Evolutionary conservation across 768 basidiomycete species (phyloP).

Genomic region (Rhodotorula babjevae): DNA sequence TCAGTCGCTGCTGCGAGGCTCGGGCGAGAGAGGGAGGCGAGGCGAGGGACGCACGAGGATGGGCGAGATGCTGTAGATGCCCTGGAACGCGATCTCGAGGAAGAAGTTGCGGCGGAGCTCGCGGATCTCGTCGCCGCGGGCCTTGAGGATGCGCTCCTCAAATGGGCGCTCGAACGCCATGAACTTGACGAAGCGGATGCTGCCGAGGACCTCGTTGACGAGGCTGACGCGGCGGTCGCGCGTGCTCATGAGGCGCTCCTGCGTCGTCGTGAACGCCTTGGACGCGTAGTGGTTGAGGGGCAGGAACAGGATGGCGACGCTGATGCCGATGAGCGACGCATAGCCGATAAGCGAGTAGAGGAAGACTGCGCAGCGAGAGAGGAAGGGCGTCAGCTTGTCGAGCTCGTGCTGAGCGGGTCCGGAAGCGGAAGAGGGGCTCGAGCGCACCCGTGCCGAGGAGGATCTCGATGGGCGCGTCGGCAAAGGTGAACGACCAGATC

Average conservation of each 20-base stretch:
- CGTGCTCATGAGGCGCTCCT: constrained; percentile 46
- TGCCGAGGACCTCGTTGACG: constrained; percentile 46
- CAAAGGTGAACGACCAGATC: constrained; percentile 32
- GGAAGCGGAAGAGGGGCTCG: no score
- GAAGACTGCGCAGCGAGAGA: constrained; percentile 16
- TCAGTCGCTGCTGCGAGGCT: constrained; percentile 7
- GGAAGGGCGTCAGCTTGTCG: neutral
- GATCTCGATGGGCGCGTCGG: constrained; percentile 36
- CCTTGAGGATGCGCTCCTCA: constrained; percentile 35
- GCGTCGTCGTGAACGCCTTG: constrained; percentile 39
- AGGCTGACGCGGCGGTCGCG: constrained; percentile 41
- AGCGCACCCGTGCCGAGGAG: constrained; percentile 38
- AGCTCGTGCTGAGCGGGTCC: no score
- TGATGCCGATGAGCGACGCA: constrained; percentile 41
- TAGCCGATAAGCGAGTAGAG: constrained; percentile 41
- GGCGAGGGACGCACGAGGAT: constrained; percentile 43
- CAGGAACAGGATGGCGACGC: constrained; percentile 41
- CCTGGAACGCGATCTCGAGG: constrained; percentile 39
- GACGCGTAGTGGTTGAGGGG: constrained; percentile 42
- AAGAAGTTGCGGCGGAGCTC: constrained; percentile 28
- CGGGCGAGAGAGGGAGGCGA: constrained; percentile 44
- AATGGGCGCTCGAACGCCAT: constrained; percentile 38
- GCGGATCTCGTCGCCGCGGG: constrained; percentile 37
- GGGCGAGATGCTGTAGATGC: constrained; percentile 40
- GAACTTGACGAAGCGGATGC: constrained; percentile 46